Conservation (phyloP, 2,329 filamentous ascomycete species). For the Davidsoniella neocaledoniae region DNA sequence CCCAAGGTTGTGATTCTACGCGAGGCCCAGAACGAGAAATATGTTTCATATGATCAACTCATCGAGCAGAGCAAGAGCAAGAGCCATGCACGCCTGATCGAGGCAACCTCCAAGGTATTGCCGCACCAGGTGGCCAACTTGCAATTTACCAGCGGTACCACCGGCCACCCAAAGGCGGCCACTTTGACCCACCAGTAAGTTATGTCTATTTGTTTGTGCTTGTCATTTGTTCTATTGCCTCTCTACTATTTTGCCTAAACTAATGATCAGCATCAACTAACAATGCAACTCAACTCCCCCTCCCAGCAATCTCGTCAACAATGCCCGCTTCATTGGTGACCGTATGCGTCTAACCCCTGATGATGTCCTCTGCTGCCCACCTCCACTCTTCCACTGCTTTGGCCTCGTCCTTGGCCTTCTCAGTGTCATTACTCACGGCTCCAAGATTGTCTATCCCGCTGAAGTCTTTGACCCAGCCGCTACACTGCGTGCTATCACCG, state of each 20-base stretch:
- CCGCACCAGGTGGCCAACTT: conserved; percentile 55
- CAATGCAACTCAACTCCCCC: conserved; percentile 1
- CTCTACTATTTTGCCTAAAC: not conserved
- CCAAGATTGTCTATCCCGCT: conserved; percentile 58
- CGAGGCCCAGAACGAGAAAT: conserved; percentile 35
- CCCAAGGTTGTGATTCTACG: conserved; percentile 44
- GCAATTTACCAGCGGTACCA: conserved; percentile 63
- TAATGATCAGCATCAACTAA: not conserved
- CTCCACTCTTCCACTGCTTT: conserved; percentile 76
- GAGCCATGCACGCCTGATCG: conserved; percentile 32
- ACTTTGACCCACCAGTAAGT: conserved; percentile 55
- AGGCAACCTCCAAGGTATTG: conserved; percentile 36
- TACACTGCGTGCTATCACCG: conserved; percentile 47
- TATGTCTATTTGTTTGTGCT: not conserved
- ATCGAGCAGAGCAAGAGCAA: conserved; percentile 33
- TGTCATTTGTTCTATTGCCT: not conserved
- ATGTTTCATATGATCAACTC: conserved; percentile 43
- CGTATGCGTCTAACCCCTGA: conserved; percentile 50
- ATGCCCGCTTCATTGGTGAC: conserved; percentile 55
- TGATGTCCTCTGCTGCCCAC: conserved; percentile 64
- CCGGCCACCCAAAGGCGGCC: conserved; percentile 54
- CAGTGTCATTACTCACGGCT: conserved; percentile 55
- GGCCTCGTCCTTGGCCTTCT: conserved; percentile 63
- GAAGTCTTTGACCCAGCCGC: conserved; percentile 55
- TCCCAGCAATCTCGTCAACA: conserved; percentile 42